These are phyloP conservation scores for Setaria italica DNA, from an alignment of 202 grass and related monocot genomes.

Conservation along the genomic window DNA sequence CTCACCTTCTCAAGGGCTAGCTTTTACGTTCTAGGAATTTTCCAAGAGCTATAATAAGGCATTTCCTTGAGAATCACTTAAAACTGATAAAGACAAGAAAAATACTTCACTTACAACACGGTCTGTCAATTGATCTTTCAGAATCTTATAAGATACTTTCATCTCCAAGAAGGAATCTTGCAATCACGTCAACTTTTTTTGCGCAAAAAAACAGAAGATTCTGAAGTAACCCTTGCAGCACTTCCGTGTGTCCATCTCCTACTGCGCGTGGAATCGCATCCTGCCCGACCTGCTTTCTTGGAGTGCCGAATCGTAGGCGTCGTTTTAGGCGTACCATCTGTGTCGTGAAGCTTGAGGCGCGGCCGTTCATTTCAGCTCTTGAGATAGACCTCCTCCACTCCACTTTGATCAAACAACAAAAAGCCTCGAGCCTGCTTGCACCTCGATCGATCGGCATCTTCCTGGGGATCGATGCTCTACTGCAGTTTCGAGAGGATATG, in stretches of 20 bases:
- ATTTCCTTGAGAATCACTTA: background rate
- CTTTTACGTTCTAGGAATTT: background rate
- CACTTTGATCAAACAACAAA: background rate
- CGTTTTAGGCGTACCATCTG: slow-evolving; percentile 3
- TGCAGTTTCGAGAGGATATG: background rate
- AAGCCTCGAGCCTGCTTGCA: background rate
- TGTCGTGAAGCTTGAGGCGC: background rate
- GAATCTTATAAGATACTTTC: background rate
- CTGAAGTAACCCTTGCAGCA: background rate
- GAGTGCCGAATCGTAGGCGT: background rate
- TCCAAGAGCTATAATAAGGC: background rate
- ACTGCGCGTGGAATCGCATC: slow-evolving; percentile 9
- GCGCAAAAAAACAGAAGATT: background rate
- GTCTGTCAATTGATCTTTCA: no score
- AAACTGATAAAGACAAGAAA: no score
- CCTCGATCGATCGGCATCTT: background rate
- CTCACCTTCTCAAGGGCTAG: background rate
- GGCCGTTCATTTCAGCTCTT: background rate
- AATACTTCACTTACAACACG: background rate
- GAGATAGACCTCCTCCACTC: background rate
- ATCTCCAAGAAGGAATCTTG: background rate
- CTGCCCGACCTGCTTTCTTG: slow-evolving; percentile 14
- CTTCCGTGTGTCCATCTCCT: slow-evolving; percentile 14
- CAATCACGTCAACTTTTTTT: background rate
- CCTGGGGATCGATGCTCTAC: slow-evolving; percentile 1